Evolutionary conservation across 345 rosid species (phyloP).

Genomic region (Lagerstroemia speciosa): DNA sequence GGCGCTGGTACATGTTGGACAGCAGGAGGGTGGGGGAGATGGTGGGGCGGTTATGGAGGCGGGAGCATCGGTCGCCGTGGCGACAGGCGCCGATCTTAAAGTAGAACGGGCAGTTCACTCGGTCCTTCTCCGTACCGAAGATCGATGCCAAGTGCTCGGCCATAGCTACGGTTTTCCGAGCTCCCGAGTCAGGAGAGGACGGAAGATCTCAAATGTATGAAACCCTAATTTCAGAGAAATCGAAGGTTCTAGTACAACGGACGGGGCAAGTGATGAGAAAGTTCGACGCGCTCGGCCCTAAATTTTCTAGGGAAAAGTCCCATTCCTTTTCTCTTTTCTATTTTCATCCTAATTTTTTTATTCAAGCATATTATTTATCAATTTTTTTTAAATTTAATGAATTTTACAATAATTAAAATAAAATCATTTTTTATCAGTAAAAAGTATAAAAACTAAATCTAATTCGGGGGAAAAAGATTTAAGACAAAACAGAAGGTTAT

Average conservation of each 20-base stretch:
- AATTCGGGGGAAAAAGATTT: too few relatives aligned
- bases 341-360: too few relatives aligned
- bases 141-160: conserved; percentile 95
- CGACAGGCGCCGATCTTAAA: conserved; percentile 88
- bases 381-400: too few relatives aligned
- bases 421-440: background rate
- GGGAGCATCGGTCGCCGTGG: conserved; percentile 92
- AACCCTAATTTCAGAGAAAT: background rate
- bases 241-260: background rate
- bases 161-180: conserved; percentile 28
- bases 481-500: too few relatives aligned
- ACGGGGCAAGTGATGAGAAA: background rate
- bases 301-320: too few relatives aligned
- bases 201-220: background rate
- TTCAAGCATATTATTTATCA: too few relatives aligned
- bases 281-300: too few relatives aligned
- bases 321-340: too few relatives aligned
- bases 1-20: conserved; percentile 78
- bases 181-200: background rate
- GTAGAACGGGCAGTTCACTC: conserved; percentile 81
- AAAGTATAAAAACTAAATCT: too few relatives aligned
- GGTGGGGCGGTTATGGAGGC: conserved; percentile 74
- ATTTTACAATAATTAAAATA: background rate
- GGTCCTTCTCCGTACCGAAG: conserved; percentile 84
- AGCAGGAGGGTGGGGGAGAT: conserved; percentile 71